These are phyloP conservation scores for Moricandia moricandioides DNA, from an alignment of 345 rosid genomes.

Conservation along the genomic window DNA sequence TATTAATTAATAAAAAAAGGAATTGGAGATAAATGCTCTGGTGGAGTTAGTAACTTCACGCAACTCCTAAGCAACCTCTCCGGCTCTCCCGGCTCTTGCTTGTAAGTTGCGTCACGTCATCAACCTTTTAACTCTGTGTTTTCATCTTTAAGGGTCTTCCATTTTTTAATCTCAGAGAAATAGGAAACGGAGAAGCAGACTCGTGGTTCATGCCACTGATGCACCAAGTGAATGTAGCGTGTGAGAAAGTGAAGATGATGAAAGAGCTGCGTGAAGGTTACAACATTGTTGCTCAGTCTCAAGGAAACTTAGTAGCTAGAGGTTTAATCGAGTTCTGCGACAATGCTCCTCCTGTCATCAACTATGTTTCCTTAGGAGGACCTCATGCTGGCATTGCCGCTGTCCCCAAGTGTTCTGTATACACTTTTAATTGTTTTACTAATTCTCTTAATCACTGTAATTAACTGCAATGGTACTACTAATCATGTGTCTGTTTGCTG, in stretches of 20 bases:
- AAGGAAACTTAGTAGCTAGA: constrained; percentile 85
- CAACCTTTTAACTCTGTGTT: too few species aligned
- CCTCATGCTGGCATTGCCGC: constrained; percentile 95
- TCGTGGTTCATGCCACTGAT: constrained; percentile 86
- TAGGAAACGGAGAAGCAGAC: constrained; percentile 38
- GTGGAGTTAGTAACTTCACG: constrained; percentile 60
- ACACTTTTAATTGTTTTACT: neutral
- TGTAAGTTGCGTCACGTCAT: constrained; percentile 39
- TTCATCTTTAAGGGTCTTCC: neutral
- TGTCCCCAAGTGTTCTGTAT: constrained; percentile 78
- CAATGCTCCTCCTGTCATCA: constrained; percentile 70
- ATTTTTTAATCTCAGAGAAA: too few species aligned
- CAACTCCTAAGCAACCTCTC: constrained; percentile 51
- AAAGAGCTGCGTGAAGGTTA: constrained; percentile 70
- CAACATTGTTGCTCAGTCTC: constrained; percentile 82
- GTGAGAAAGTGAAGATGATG: constrained; percentile 60
- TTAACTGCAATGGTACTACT: neutral
- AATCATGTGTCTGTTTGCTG: neutral
- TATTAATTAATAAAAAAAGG: constrained; percentile 41
- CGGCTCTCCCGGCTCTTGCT: constrained; percentile 71
- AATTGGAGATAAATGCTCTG: constrained; percentile 73
- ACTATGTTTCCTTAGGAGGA: constrained; percentile 78
- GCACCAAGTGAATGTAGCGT: constrained; percentile 31
- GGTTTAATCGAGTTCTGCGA: constrained; percentile 81
- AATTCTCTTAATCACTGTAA: neutral